Evolutionary conservation across 164 flowering plant genomes (phyloP).

Genomic region (Houttuynia cordata): DNA sequence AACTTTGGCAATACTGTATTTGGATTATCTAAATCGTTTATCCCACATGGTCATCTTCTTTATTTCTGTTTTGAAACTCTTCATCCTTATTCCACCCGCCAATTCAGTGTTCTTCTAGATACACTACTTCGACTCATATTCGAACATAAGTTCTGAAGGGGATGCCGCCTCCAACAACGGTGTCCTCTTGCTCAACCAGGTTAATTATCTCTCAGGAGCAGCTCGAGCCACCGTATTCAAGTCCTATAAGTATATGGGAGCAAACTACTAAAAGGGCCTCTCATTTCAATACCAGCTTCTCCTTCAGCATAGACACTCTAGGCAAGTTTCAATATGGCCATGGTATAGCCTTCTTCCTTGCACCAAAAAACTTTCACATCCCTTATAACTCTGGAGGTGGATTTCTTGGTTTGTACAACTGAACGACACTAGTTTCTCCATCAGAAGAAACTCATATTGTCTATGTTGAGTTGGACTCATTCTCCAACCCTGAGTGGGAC

Average conservation of each 20-base stretch:
- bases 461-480: constrained; percentile 26
- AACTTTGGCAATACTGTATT: too few relatives aligned
- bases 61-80: neutral
- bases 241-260: constrained; percentile 8
- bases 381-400: constrained; percentile 29
- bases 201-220: constrained; percentile 2
- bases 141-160: neutral
- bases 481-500: constrained; percentile 15
- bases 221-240: constrained; percentile 6
- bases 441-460: constrained; percentile 9
- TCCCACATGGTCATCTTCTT: neutral
- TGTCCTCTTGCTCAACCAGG: constrained; percentile 5
- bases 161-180: constrained; percentile 1
- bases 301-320: constrained; percentile 23
- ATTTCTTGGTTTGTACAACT: constrained; percentile 29
- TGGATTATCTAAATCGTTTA: too few relatives aligned
- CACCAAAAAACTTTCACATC: constrained; percentile 17
- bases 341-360: constrained; percentile 30
- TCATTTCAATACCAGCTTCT: constrained; percentile 36
- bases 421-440: neutral
- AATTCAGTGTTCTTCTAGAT: constrained; percentile 3
- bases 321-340: constrained; percentile 3
- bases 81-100: constrained; percentile 1
- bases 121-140: neutral
- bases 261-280: constrained; percentile 6